These are phyloP conservation scores for Cercophora samala DNA, from an alignment of 495 filamentous ascomycete genomes.

Conservation along the genomic window DNA sequence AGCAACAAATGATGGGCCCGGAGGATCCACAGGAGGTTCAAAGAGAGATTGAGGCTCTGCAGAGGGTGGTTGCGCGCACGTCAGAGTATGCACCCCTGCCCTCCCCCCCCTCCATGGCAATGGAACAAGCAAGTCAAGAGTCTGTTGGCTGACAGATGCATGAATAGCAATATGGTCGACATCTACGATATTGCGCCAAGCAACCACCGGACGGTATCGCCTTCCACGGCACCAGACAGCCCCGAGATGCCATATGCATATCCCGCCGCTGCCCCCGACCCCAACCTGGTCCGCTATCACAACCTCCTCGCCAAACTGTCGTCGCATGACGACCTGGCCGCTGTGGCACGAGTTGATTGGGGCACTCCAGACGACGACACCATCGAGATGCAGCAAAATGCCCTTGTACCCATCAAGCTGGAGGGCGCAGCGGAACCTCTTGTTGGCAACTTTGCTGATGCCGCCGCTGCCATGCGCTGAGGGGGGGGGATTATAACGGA, in stretches of 20 bases:
- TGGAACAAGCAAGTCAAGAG: conserved; percentile 11
- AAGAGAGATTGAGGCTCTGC: conserved; percentile 56
- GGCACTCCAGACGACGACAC: conserved; percentile 46
- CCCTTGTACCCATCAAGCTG: conserved; percentile 38
- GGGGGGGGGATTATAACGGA: background rate
- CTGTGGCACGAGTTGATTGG: conserved; percentile 46
- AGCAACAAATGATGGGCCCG: conserved; percentile 47
- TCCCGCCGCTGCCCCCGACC: conserved; percentile 37
- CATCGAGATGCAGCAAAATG: conserved; percentile 41
- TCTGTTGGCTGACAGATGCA: conserved; percentile 30
- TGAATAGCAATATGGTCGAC: conserved; percentile 52
- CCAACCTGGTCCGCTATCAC: conserved; percentile 48
- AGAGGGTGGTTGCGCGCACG: conserved; percentile 53
- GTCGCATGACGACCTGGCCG: conserved; percentile 36
- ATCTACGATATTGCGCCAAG: conserved; percentile 57
- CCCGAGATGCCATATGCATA: background rate
- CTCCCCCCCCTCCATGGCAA: conserved; percentile 7
- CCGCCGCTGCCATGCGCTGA: conserved; percentile 43
- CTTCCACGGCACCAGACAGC: background rate
- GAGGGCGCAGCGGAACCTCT: conserved; percentile 41
- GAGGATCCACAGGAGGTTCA: conserved; percentile 56
- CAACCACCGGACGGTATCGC: conserved; percentile 22
- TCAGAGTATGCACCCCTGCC: conserved; percentile 44
- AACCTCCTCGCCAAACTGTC: conserved; percentile 51
- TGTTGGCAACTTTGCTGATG: conserved; percentile 52